phyloP scores from a whole-genome alignment of 192 early-diverging fungal species.

The Coemansia sp. region DNA sequence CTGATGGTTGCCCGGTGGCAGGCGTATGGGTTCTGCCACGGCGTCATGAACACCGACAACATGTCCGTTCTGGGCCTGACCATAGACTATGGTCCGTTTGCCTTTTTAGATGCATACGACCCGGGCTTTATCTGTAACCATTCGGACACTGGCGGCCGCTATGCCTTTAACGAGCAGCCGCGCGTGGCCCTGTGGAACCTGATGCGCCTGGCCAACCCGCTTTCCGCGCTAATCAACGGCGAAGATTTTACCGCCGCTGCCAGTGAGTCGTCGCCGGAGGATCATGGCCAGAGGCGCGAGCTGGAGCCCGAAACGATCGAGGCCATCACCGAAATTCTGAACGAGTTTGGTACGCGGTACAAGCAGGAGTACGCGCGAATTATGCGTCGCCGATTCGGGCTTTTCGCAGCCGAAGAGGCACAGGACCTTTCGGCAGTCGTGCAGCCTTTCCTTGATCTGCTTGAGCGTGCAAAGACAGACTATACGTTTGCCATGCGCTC shows the following conservation, averaged over 20 bases:
- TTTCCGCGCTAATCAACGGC: conserved; percentile 64
- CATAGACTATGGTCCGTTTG: conserved; percentile 85
- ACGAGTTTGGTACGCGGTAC: conserved; percentile 54
- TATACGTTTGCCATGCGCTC: conserved; percentile 74
- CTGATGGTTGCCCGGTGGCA: conserved; percentile 78
- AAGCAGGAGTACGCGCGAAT: conserved; percentile 49
- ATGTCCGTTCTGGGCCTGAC: conserved; percentile 82
- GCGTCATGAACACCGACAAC: conserved; percentile 93
- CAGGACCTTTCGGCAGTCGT: conserved; percentile 57
- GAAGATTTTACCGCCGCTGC: conserved; percentile 37
- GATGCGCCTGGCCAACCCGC: conserved; percentile 61
- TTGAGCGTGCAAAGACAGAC: conserved; percentile 64
- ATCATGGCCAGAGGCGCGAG: conserved; percentile 3
- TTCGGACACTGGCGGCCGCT: conserved; percentile 73
- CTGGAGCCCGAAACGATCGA: conserved; percentile 24
- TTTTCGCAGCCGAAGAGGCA: conserved; percentile 26
- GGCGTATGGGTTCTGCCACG: conserved; percentile 73
- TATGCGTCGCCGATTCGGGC: conserved; percentile 67
- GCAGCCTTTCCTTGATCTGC: conserved; percentile 66
- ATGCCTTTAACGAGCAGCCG: conserved; percentile 75
- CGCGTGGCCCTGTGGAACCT: conserved; percentile 80
- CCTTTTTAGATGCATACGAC: conserved; percentile 81
- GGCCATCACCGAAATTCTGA: conserved; percentile 45
- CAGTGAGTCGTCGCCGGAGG: conserved; percentile 12
- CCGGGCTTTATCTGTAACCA: conserved; percentile 77